Conservation (phyloP, 768 basidiomycete genomes). For the Tulasnella sp. region DNA sequence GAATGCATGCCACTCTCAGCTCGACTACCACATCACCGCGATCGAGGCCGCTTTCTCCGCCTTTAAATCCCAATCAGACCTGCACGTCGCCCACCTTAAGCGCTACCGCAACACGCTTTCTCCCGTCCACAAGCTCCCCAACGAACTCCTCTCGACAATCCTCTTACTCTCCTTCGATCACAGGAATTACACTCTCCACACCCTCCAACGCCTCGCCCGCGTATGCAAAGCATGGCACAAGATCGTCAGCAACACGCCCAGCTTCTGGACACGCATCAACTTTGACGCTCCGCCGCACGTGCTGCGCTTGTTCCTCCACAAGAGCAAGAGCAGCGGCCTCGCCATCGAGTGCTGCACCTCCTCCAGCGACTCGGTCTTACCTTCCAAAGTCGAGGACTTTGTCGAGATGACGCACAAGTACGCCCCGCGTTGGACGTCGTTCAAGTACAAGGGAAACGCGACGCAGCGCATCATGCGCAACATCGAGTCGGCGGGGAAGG, state of each 20-base stretch:
- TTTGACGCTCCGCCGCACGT: not conserved
- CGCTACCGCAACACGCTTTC: not conserved
- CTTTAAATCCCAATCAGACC: not conserved
- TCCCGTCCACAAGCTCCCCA: not conserved
- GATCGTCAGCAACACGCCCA: not conserved
- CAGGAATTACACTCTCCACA: not conserved
- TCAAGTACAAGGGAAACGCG: not conserved
- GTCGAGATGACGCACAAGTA: not conserved
- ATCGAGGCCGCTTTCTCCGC: not conserved
- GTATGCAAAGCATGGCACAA: not conserved
- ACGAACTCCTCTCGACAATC: not conserved
- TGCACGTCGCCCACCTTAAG: not conserved
- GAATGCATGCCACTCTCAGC: not conserved
- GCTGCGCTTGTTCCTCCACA: not conserved
- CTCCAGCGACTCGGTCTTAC: not conserved
- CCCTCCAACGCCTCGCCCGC: not conserved
- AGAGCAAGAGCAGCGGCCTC: not conserved
- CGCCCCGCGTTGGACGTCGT: not conserved
- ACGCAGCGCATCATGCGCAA: not conserved
- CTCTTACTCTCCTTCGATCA: not conserved
- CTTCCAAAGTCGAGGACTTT: not conserved
- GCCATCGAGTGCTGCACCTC: not conserved
- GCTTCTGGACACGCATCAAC: not conserved
- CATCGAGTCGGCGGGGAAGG: not conserved
- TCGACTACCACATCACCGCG: not conserved